Conservation (phyloP, 106 monocot genomes). For the Xerophyta viscosa region DNA sequence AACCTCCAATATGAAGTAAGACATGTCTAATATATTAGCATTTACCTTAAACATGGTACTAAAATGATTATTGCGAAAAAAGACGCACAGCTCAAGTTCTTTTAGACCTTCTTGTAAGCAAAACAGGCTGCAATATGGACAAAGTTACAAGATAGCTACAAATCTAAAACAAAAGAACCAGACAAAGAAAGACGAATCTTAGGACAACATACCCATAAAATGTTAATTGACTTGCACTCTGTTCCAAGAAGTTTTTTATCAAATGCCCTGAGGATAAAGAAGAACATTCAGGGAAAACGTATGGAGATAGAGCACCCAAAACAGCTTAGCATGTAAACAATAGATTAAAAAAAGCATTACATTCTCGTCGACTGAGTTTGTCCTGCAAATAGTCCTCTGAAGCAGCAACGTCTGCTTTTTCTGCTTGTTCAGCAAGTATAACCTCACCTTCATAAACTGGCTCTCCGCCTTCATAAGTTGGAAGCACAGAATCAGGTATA, state of each 20-base stretch:
- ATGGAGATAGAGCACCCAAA: not conserved
- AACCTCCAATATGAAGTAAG: not conserved
- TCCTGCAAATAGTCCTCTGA: constrained; percentile 3
- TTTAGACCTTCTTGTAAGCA: constrained; percentile 87
- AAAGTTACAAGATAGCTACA: constrained; percentile 5
- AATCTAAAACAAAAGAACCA: not conserved
- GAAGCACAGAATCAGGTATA: constrained; percentile 41
- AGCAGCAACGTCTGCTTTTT: constrained; percentile 16
- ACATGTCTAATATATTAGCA: not conserved
- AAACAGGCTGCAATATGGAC: constrained; percentile 60
- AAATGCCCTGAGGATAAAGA: constrained; percentile 44
- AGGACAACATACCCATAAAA: constrained; percentile 65
- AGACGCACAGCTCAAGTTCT: constrained; percentile 85
- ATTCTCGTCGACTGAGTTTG: constrained; percentile 25
- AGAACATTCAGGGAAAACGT: not conserved
- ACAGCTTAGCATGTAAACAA: constrained; percentile 3
- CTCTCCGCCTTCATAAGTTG: constrained; percentile 50
- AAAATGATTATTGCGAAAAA: constrained; percentile 99
- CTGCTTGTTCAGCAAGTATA: constrained; percentile 64
- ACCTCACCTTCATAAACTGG: constrained; percentile 94
- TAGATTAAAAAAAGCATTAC: constrained; percentile 16
- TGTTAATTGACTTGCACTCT: constrained; percentile 86
- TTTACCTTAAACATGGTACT: constrained; percentile 99
- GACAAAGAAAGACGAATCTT: not conserved
- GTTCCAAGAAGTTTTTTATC: constrained; percentile 65